Conservation (phyloP, 257 asterid species). For the Plantago ovata region DNA sequence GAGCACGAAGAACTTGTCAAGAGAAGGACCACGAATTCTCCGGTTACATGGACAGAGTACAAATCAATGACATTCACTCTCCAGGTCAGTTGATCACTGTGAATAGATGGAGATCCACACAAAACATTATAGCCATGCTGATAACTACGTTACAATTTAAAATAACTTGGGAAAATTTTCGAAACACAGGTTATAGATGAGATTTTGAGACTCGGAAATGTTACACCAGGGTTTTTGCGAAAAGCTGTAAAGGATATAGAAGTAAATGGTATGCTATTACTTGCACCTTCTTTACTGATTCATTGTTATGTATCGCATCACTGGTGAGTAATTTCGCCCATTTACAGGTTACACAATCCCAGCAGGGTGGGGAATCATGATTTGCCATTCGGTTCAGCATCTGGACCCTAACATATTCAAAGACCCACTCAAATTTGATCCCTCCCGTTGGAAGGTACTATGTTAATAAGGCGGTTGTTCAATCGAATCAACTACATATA, state of each 20-base stretch:
- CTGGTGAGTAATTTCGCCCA: too few relatives aligned
- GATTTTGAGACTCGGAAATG: not conserved
- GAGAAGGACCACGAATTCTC: not conserved
- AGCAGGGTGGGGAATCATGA: slow-evolving; percentile 23
- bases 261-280: not conserved
- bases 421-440: slow-evolving; percentile 24
- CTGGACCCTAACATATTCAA: slow-evolving; percentile 11
- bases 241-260: slow-evolving; percentile 4
- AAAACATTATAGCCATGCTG: too few relatives aligned
- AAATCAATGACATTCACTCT: not conserved
- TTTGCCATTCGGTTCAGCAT: slow-evolving; percentile 19
- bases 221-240: not conserved
- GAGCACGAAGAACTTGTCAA: not conserved
- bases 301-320: not conserved
- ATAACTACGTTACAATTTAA: too few relatives aligned
- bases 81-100: slow-evolving; percentile 1
- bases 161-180: not conserved
- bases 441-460: slow-evolving; percentile 31
- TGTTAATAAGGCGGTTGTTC: too few relatives aligned
- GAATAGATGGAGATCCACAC: too few relatives aligned
- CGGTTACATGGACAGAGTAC: not conserved
- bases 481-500: not conserved
- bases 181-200: not conserved
- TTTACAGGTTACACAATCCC: slow-evolving; percentile 31
- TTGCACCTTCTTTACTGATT: not conserved